Percentiles rank a stretch among this genome's conserved stretches.
These are phyloP conservation scores for Podospora pseudopauciseta DNA, from an alignment of 495 filamentous ascomycete species.

Conservation along the genomic window DNA sequence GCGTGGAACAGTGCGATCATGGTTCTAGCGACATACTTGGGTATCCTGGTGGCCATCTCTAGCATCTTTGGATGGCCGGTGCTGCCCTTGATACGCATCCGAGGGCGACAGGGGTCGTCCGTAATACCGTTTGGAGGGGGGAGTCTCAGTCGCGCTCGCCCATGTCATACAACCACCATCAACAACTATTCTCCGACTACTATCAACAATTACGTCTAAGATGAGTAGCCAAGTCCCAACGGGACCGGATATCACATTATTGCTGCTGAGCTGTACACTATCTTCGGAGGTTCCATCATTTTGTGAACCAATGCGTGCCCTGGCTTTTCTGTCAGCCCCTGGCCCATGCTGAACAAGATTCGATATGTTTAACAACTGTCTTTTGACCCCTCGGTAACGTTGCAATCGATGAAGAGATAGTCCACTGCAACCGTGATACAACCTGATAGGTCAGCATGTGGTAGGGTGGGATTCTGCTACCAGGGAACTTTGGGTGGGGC, in stretches of 20 bases:
- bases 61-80: constrained; percentile 14
- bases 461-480: neutral
- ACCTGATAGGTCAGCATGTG: neutral
- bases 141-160: neutral
- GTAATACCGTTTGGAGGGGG: constrained; percentile 1
- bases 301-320: too few species aligned
- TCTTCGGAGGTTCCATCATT: too few species aligned
- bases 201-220: neutral
- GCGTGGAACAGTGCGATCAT: constrained; percentile 8
- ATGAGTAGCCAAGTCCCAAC: neutral
- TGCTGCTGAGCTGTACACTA: neutral
- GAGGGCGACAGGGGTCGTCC: neutral
- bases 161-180: neutral
- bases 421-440: neutral
- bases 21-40: constrained; percentile 10
- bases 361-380: neutral
- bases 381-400: neutral
- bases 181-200: neutral
- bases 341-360: neutral
- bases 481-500: neutral
- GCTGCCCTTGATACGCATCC: constrained; percentile 7
- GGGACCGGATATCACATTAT: neutral
- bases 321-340: too few species aligned
- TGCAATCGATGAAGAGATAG: neutral
- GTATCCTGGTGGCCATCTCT: constrained; percentile 12